Evolutionary conservation across 2,329 filamentous ascomycete species (phyloP).

Genomic region (Sclerotinia subarctica): DNA sequence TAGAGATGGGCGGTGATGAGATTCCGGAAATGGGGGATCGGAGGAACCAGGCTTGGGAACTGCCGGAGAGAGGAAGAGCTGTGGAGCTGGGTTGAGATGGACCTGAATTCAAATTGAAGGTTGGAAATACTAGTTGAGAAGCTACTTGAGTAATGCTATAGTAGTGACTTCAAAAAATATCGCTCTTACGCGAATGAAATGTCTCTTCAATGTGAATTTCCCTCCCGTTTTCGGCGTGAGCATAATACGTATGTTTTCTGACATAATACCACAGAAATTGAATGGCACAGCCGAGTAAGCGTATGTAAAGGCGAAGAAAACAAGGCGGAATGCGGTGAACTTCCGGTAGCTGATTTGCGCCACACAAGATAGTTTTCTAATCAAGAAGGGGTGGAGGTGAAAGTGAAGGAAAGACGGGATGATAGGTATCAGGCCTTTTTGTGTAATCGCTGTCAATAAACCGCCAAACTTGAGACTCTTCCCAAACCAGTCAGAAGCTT

Average conservation of each 20-base stretch:
- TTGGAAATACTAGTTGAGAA: too few relatives aligned
- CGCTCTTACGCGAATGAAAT: too few relatives aligned
- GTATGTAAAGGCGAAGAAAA: not conserved
- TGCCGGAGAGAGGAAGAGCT: not conserved
- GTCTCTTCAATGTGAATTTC: not conserved
- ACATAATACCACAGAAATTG: not conserved
- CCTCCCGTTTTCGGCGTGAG: not conserved
- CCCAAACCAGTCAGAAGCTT: not conserved
- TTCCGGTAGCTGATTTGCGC: not conserved
- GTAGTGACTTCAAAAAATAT: too few relatives aligned
- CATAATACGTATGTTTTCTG: not conserved
- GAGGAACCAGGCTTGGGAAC: slow-evolving; percentile 5
- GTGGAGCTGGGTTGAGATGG: not conserved
- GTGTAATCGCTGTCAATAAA: too few relatives aligned
- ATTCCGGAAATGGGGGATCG: not conserved
- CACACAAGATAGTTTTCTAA: not conserved
- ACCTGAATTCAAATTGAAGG: not conserved
- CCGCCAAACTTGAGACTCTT: not conserved
- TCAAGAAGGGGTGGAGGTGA: not conserved
- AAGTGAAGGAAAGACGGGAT: not conserved
- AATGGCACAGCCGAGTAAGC: too few relatives aligned
- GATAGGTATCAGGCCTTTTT: not conserved
- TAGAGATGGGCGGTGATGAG: not conserved
- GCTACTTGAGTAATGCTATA: not conserved
- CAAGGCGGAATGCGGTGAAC: not conserved